phyloP scores from a whole-genome alignment of 768 basidiomycete genomes.

The Mycena epipterygia region DNA sequence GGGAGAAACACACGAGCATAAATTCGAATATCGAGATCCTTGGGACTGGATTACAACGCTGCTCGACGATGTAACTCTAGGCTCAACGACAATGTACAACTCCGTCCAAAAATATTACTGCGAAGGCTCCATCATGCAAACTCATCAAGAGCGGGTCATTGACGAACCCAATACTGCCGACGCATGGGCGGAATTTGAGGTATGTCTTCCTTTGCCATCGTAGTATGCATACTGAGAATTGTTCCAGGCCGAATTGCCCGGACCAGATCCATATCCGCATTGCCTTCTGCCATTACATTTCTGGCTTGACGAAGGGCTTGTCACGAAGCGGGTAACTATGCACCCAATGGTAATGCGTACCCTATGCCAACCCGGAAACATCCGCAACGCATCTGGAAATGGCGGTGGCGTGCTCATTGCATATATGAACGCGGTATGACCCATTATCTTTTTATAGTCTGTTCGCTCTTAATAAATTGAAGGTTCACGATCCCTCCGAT shows the following conservation, averaged over 20 bases:
- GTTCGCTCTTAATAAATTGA: neutral
- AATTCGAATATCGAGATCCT: conserved; percentile 44
- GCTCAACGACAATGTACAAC: conserved; percentile 33
- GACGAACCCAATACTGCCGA: conserved; percentile 48
- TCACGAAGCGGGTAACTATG: conserved; percentile 42
- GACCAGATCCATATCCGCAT: conserved; percentile 1
- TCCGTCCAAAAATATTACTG: conserved; percentile 43
- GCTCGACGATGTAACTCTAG: conserved; percentile 39
- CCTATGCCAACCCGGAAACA: conserved; percentile 42
- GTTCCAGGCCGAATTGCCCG: conserved; percentile 30
- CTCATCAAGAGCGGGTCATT: conserved; percentile 36
- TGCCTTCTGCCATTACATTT: no score
- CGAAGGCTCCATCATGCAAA: conserved; percentile 39
- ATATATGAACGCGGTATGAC: conserved; percentile 47
- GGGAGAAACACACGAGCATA: conserved; percentile 27
- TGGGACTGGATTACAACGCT: no score
- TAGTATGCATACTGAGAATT: neutral
- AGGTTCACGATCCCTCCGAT: conserved; percentile 44
- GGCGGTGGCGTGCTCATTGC: conserved; percentile 47
- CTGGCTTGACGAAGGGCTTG: conserved; percentile 49
- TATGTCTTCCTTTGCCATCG: conserved; percentile 16
- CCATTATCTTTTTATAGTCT: neutral
- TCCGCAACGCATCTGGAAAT: conserved; percentile 51
- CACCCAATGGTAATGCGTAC: conserved; percentile 45
- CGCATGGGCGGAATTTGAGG: conserved; percentile 47